Conservation (phyloP, 1,139 yeast genomes). For the Yamadazyma pseudoaaseri region DNA sequence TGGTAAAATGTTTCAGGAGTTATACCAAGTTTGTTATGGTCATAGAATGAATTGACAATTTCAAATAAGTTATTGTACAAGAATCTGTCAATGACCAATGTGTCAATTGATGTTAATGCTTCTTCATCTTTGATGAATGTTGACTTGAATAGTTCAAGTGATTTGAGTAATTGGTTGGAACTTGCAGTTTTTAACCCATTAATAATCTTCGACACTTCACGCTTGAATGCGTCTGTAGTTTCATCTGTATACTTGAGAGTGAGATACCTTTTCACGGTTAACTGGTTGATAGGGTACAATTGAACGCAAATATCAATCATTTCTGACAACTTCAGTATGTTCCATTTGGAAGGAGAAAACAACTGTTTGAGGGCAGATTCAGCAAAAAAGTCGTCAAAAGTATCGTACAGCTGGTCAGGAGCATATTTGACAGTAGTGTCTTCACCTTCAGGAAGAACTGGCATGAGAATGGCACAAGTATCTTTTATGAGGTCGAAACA, state of each 20-base stretch:
- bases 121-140: conserved; percentile 24
- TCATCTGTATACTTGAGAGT: conserved; percentile 23
- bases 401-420: too few species aligned
- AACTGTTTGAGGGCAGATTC: conserved; percentile 12
- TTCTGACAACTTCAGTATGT: conserved; percentile 22
- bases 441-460: conserved; percentile 9
- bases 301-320: conserved; percentile 39
- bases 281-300: conserved; percentile 40
- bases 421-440: too few species aligned
- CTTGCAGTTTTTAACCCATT: conserved; percentile 33
- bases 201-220: conserved; percentile 29
- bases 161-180: conserved; percentile 24
- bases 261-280: conserved; percentile 37
- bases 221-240: conserved; percentile 19
- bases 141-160: conserved; percentile 24
- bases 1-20: conserved; percentile 18
- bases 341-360: conserved; percentile 21
- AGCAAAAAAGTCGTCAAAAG: conserved; percentile 10
- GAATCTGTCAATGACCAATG: conserved; percentile 37
- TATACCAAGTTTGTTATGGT: conserved; percentile 16
- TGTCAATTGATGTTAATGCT: conserved; percentile 25
- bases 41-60: conserved; percentile 22
- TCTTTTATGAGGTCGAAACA: conserved; percentile 29
- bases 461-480: conserved; percentile 19
- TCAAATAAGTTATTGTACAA: conserved; percentile 37